A percentile compares a stretch with the other conserved stretches of the same genome.
These are phyloP conservation scores for Monsonia emarginata DNA, from an alignment of 441 rosid species.

Conservation along the genomic window DNA sequence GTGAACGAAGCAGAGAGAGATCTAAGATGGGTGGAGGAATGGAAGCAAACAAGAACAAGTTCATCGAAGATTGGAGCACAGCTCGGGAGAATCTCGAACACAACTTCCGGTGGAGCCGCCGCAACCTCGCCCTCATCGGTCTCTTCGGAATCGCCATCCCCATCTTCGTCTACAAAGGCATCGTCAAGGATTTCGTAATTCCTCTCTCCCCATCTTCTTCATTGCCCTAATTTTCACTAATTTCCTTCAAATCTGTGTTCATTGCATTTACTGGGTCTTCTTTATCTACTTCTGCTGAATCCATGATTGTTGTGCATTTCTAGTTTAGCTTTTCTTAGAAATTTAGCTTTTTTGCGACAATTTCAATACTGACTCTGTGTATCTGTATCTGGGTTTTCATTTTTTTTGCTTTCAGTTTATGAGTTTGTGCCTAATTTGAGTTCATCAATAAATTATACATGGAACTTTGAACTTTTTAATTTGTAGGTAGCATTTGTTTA, in stretches of 20 bases:
- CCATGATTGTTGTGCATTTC: no score
- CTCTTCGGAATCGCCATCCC: slow-evolving; percentile 79
- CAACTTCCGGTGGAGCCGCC: slow-evolving; percentile 79
- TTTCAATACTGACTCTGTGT: no score
- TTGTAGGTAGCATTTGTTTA: no score
- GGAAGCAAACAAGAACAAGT: slow-evolving; percentile 74
- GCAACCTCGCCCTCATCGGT: slow-evolving; percentile 71
- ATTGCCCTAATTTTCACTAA: background rate
- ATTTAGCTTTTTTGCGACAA: no score
- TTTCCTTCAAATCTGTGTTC: background rate
- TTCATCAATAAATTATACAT: background rate
- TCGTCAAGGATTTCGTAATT: slow-evolving; percentile 73
- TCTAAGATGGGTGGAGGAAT: slow-evolving; percentile 85
- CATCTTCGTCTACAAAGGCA: slow-evolving; percentile 63
- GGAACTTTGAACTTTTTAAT: background rate
- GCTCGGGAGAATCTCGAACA: slow-evolving; percentile 75
- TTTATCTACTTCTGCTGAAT: no score
- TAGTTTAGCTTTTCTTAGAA: no score
- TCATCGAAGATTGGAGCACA: slow-evolving; percentile 74
- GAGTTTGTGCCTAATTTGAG: no score
- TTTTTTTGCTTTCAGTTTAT: no score
- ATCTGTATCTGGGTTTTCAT: no score
- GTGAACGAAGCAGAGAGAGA: slow-evolving; percentile 3
- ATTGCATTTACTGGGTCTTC: background rate
- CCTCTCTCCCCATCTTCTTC: background rate